Percentiles rank a stretch among this genome's conserved stretches.
Conservation (phyloP, 345 rosid genomes). For the Trapa bicornis region DNA sequence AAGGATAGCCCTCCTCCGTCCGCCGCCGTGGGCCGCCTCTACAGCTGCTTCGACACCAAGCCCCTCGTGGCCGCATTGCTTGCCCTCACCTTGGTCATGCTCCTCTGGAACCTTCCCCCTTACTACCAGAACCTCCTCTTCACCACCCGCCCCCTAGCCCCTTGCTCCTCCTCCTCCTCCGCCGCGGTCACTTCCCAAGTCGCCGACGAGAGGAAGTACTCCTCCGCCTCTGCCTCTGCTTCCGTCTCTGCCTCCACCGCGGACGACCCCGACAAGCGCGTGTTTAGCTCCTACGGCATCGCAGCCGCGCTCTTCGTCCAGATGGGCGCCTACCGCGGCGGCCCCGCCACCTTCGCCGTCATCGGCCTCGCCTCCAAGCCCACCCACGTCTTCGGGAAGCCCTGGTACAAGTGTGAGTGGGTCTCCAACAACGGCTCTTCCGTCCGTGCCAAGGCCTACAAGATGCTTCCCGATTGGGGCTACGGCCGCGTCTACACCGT, state of each 20-base stretch:
- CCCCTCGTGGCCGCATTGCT: constrained; percentile 51
- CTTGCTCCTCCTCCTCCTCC: too few species aligned
- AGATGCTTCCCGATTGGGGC: constrained; percentile 84
- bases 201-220: too few species aligned
- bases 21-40: constrained; percentile 23
- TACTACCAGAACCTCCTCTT: constrained; percentile 55
- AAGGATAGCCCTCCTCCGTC: not conserved
- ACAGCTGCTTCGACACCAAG: constrained; percentile 47
- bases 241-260: too few species aligned
- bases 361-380: constrained; percentile 85
- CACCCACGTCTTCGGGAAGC: constrained; percentile 47
- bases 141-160: constrained; percentile 27
- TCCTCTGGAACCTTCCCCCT: constrained; percentile 70
- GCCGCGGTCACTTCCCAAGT: too few species aligned
- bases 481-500: constrained; percentile 81
- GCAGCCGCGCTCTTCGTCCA: constrained; percentile 76
- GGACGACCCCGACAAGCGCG: constrained; percentile 50
- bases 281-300: constrained; percentile 57
- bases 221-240: too few species aligned
- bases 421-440: constrained; percentile 43
- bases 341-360: constrained; percentile 53
- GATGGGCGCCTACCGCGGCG: constrained; percentile 92
- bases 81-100: constrained; percentile 53
- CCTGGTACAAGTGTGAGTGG: constrained; percentile 89
- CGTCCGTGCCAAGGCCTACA: constrained; percentile 46